Evolutionary conservation across 352 stramenopile species (phyloP).

Genomic region (Pythium phragmiticola): DNA sequence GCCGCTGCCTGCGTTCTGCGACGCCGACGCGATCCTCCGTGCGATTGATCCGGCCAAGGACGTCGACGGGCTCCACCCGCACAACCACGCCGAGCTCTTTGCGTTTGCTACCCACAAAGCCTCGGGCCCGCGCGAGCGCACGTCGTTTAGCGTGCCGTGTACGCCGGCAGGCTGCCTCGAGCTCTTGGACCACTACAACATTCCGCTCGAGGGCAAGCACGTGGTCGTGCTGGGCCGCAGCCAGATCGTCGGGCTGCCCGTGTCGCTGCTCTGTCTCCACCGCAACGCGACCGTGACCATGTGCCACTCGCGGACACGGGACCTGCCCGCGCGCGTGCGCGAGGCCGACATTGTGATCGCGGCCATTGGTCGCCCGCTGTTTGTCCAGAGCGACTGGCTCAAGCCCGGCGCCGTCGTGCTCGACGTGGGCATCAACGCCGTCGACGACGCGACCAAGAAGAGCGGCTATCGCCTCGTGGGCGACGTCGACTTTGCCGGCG

Average conservation of each 20-base stretch:
- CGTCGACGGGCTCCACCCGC: slow-evolving; percentile 97
- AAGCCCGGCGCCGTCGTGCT: slow-evolving; percentile 97
- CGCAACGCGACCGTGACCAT: slow-evolving; percentile 98
- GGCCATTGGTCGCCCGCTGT: slow-evolving; percentile 90
- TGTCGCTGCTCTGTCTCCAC: slow-evolving; percentile 94
- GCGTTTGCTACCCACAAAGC: slow-evolving; percentile 48
- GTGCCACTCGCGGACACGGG: slow-evolving; percentile 93
- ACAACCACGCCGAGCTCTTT: slow-evolving; percentile 95
- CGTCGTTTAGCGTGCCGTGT: slow-evolving; percentile 92
- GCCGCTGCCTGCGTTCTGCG: slow-evolving; percentile 90
- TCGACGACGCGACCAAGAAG: slow-evolving; percentile 83
- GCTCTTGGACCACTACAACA: slow-evolving; percentile 89
- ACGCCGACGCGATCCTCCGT: slow-evolving; percentile 92
- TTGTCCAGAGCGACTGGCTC: slow-evolving; percentile 95
- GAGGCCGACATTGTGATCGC: slow-evolving; percentile 98
- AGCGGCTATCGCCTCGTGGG: slow-evolving; percentile 94
- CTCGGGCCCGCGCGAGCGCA: slow-evolving; percentile 38
- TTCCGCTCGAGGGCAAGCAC: slow-evolving; percentile 93
- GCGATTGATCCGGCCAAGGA: slow-evolving; percentile 94
- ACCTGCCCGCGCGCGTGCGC: slow-evolving; percentile 75
- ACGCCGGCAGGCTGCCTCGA: slow-evolving; percentile 97
- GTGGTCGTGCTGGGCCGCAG: slow-evolving; percentile 96
- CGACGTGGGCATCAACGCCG: slow-evolving; percentile 98
- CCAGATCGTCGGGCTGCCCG: slow-evolving; percentile 97
- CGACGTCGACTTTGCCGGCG: slow-evolving; percentile 95